Percentiles rank a stretch among this genome's conserved stretches.
Conservation (phyloP, 129 eudicot species). For the Artemisia argyi region DNA sequence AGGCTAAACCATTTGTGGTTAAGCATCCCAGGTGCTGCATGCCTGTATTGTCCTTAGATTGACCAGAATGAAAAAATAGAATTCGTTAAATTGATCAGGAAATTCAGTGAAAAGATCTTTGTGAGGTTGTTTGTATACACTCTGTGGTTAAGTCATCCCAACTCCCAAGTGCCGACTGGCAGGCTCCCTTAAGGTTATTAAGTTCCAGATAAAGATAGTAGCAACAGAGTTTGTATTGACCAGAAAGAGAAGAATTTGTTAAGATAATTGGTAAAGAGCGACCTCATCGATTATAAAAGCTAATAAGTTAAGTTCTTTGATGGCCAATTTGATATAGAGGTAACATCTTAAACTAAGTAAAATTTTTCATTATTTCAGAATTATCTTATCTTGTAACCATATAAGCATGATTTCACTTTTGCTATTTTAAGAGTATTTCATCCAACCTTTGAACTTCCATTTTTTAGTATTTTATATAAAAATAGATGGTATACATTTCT, state of each 20-base stretch:
- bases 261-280: slow-evolving; percentile 20
- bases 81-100: slow-evolving; percentile 7
- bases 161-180: slow-evolving; percentile 21
- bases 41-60: slow-evolving; percentile 2
- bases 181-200: slow-evolving; percentile 7
- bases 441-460: too few species aligned
- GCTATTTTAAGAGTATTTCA: too few species aligned
- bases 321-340: slow-evolving; percentile 32
- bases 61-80: slow-evolving; percentile 19
- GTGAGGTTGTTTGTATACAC: neutral
- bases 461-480: too few species aligned
- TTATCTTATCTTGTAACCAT: neutral
- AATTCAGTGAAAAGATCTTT: neutral
- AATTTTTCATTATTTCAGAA: neutral
- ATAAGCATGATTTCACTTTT: neutral
- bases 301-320: slow-evolving; percentile 26
- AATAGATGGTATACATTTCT: neutral
- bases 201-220: slow-evolving; percentile 18
- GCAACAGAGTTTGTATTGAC: slow-evolving; percentile 10
- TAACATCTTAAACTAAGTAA: slow-evolving; percentile 32
- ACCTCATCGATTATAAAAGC: slow-evolving; percentile 8
- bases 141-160: slow-evolving; percentile 29
- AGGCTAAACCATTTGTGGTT: slow-evolving; percentile 11
- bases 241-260: slow-evolving; percentile 13
- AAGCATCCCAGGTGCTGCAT: slow-evolving; percentile 7